Evolutionary conservation across 176 grass and related monocot species (phyloP), one percentile per base, ranked within the genome.

Genomic region (Luzula sylvatica): DNA sequence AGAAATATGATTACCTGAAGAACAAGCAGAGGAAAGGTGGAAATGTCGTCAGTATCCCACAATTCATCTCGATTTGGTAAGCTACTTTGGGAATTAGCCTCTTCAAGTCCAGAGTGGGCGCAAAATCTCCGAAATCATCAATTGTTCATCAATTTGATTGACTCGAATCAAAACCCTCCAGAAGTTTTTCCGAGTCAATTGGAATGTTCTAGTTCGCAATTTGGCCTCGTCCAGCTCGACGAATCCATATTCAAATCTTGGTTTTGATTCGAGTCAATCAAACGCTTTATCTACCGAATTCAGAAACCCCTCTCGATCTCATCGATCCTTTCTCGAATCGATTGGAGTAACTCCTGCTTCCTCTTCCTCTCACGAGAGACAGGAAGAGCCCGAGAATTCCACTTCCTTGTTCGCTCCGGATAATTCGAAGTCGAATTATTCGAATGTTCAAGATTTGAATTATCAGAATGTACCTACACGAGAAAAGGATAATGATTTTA

Each of bases 31-130:
- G 88, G 79, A 65, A 83, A 94, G 11, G 87, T 32, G 7, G 88
- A 87, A 67, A 94, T 74, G 70, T 82, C 75, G 46, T 87, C 79
- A 40, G 75, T 80, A 78, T 83, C 87, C 15, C 77, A n/a, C n/a
- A n/a, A n/a, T n/a, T n/a, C n/a, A n/a, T n/a, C n/a, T n/a, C n/a
- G n/a, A n/a, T n/a, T n/a, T n/a, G n/a, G n/a, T n/a, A n/a, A n/a
- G n/a, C 82, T 48, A 94, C 79, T 41, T 63, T 48, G 39, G 83
- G 88, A 55, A 94, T 87, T 59, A 94, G 79, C 11, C 71, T 65
- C 68, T 94, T 94, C 53, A 94, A 78, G 24, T 74, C 83, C 82
- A 94, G 87, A 50, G 88, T 87, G 35, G 88, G 83, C 5, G 88
- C 79, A 65, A 94, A 94, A 73, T 94, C 88, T 8, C 82, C 88